Base-by-base conservation (phyloP, 306 rosid species). In the Adenanthera pavonina region DNA sequence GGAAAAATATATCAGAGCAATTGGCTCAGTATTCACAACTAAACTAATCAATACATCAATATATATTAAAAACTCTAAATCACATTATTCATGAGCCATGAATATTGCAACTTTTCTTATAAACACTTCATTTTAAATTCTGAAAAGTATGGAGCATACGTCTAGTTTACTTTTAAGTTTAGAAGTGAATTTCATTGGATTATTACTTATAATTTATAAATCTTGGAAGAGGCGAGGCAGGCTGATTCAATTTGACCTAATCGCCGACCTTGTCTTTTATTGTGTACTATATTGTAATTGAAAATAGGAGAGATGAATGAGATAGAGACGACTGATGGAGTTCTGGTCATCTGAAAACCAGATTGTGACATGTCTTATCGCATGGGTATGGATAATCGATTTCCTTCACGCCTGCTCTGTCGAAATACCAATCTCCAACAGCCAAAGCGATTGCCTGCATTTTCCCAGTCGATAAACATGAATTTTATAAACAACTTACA, bases 331-430 rank as follows among this genome's bases (percentile, higher is more conserved):
- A 78, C 14, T 17, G 72, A 76, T 77, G 83, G 56, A 85, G 36
- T 36, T 40, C 30, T n/a, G 77, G 41, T 89, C 78, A 81, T 78
- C 84, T 62, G 85, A 93, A 95, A 88, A 87, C 83, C 69, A 93
- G 92, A 89, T 95, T 80, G 86, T 95, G 98, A 83, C 99, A 95
- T 7, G 92, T 88, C 38, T 85, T 87, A 80, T 95, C 99, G 35
- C 99, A 93, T 65, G 98, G 99, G 78, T 89, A 93, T 5, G 94
- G 97, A 62, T 98, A 95, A 70, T 95, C 99, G n/a, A 95, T 57
- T 60, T 53, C 86, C 92, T 89, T 95, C 52, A 84, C 88, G 7
- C 84, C 82, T 54, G 89, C 87, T 80, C 99, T 81, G 59, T 93
- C 92, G 34, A 92, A 95, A 85, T 87, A 95, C 99, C 99, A 95